A percentile compares a stretch with the other conserved stretches of the same genome.
phyloP scores from a whole-genome alignment of 768 basidiomycete species.

The Trametes punicea region DNA sequence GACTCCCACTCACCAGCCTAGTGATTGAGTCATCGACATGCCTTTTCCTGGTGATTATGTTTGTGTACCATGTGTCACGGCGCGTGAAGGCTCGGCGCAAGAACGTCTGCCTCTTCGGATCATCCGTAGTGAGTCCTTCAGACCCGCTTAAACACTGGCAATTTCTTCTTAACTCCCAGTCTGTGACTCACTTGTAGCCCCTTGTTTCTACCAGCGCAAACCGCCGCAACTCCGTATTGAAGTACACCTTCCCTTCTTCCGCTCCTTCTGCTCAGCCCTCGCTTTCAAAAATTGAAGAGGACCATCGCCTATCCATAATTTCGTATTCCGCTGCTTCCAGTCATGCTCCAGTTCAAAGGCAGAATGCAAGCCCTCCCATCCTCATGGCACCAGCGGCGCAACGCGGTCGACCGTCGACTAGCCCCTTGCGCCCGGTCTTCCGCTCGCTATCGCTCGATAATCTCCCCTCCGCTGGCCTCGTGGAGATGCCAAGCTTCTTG shows the following conservation, averaged over 20 bases:
- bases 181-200: background rate
- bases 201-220: background rate
- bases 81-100: background rate
- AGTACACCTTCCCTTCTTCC: background rate
- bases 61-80: background rate
- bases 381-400: background rate
- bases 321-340: background rate
- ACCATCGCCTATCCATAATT: background rate
- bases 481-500: slow-evolving; percentile 8
- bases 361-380: background rate
- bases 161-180: background rate
- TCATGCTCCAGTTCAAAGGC: background rate
- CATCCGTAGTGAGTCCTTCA: background rate
- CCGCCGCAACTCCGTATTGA: background rate
- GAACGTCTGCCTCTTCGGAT: background rate
- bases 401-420: background rate
- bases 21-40: slow-evolving; percentile 1
- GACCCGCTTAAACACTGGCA: background rate
- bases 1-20: background rate
- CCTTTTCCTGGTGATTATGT: background rate
- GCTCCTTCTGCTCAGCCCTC: background rate
- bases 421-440: background rate
- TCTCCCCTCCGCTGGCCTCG: background rate
- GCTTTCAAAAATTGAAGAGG: background rate
- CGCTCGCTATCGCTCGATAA: background rate